Conservation (phyloP, 768 basidiomycete species). For the Gautieria morchelliformis region DNA sequence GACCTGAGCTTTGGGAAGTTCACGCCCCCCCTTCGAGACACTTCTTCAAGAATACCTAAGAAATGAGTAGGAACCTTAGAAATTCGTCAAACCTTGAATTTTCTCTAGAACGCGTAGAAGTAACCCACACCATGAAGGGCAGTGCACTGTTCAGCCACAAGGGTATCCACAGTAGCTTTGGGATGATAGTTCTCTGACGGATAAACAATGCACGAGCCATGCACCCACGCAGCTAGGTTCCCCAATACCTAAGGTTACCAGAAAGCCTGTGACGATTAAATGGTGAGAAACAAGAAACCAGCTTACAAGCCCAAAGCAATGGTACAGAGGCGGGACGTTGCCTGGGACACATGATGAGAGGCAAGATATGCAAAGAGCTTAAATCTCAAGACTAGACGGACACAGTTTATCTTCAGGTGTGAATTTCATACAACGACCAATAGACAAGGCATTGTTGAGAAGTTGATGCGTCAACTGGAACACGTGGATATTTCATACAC, state of each 20-base stretch:
- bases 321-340: constrained; percentile 78
- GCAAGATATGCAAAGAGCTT: not conserved
- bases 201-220: constrained; percentile 68
- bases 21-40: constrained; percentile 39
- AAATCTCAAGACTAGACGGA: constrained; percentile 25
- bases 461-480: constrained; percentile 67
- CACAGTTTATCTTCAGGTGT: constrained; percentile 60
- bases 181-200: constrained; percentile 59
- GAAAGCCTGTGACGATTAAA: constrained; percentile 8
- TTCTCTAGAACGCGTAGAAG: not conserved
- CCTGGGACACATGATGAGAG: constrained; percentile 29
- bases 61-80: constrained; percentile 66
- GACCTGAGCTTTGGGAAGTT: constrained; percentile 51
- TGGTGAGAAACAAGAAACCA: constrained; percentile 7
- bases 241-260: constrained; percentile 42
- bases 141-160: constrained; percentile 62
- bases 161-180: constrained; percentile 54
- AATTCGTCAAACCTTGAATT: not conserved
- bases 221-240: constrained; percentile 69
- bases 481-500: not conserved
- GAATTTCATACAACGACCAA: constrained; percentile 63
- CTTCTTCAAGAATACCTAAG: constrained; percentile 60
- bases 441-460: constrained; percentile 66
- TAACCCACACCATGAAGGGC: constrained; percentile 56
- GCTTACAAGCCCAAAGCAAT: constrained; percentile 62